Evolutionary conservation across 75 land plant genomes (phyloP).

Genomic region (Pinus taeda): DNA sequence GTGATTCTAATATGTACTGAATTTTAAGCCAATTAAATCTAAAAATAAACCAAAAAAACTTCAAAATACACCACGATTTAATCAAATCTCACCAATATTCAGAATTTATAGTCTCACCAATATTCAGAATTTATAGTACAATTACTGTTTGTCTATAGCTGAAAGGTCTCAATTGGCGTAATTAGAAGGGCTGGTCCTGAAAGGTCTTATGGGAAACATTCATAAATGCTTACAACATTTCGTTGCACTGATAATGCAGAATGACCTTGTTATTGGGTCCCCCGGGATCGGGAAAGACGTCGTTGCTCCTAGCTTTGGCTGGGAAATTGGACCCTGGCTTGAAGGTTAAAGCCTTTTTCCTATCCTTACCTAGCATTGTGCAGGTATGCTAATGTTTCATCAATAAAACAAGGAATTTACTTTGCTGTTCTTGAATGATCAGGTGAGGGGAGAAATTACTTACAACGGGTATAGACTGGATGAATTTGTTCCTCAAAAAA

Average conservation of each 20-base stretch:
- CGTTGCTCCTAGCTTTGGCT: constrained; percentile 70
- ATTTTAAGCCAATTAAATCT: too few species aligned
- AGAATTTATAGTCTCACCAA: neutral
- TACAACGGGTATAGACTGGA: constrained; percentile 71
- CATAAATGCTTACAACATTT: neutral
- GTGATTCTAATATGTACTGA: too few species aligned
- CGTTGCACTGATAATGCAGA: constrained; percentile 22
- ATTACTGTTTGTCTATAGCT: neutral
- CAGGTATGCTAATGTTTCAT: neutral
- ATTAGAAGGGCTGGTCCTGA: too few species aligned
- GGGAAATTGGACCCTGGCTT: constrained; percentile 70
- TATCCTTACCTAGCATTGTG: too few species aligned
- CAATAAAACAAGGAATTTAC: neutral
- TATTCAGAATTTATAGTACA: neutral
- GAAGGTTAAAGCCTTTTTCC: constrained; percentile 37
- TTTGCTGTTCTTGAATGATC: neutral
- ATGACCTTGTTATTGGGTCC: constrained; percentile 85
- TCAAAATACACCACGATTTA: too few species aligned
- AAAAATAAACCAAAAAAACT: too few species aligned
- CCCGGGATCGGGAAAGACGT: constrained; percentile 83
- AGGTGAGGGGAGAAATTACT: constrained; percentile 67
- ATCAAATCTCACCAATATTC: neutral
- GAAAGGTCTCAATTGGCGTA: too few species aligned
- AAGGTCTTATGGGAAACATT: neutral
- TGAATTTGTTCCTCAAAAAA: constrained; percentile 81